phyloP scores from a whole-genome alignment of 108 stramenopile species.

The Epithemia pelagica region DNA sequence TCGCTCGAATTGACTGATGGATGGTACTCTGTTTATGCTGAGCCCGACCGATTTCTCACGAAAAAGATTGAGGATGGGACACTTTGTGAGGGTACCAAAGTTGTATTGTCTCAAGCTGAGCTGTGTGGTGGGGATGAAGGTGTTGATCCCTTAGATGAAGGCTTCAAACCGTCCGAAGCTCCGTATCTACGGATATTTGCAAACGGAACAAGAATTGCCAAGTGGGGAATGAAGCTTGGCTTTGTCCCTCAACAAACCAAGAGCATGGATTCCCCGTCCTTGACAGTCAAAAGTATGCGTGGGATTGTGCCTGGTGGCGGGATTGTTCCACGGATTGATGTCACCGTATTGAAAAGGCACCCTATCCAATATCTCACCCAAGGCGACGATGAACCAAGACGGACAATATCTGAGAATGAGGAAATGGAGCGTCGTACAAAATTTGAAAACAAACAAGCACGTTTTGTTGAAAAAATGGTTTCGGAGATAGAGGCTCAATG shows the following conservation, averaged over 20 bases:
- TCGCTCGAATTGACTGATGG: constrained; percentile 72
- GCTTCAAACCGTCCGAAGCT: constrained; percentile 31
- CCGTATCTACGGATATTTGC: constrained; percentile 37
- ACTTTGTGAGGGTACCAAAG: constrained; percentile 68
- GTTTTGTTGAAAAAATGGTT: neutral
- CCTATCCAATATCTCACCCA: constrained; percentile 61
- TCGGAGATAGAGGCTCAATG: neutral
- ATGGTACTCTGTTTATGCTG: constrained; percentile 70
- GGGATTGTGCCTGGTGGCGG: constrained; percentile 64
- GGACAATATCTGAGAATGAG: neutral
- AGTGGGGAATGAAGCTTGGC: constrained; percentile 75
- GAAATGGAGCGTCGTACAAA: neutral
- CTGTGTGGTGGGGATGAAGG: constrained; percentile 69
- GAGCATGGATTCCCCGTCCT: neutral
- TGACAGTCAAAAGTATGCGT: constrained; percentile 32
- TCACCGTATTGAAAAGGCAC: constrained; percentile 58
- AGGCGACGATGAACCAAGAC: neutral
- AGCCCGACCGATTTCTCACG: constrained; percentile 37
- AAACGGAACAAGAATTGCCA: constrained; percentile 69
- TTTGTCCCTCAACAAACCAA: constrained; percentile 25
- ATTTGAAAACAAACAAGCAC: neutral
- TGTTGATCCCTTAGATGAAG: constrained; percentile 70
- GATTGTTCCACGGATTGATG: constrained; percentile 48
- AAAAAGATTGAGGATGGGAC: constrained; percentile 28
- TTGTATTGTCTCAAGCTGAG: constrained; percentile 51